Evolutionary conservation across 78 protist genomes (phyloP).

Genomic region (Creolimax fragrantissima): DNA sequence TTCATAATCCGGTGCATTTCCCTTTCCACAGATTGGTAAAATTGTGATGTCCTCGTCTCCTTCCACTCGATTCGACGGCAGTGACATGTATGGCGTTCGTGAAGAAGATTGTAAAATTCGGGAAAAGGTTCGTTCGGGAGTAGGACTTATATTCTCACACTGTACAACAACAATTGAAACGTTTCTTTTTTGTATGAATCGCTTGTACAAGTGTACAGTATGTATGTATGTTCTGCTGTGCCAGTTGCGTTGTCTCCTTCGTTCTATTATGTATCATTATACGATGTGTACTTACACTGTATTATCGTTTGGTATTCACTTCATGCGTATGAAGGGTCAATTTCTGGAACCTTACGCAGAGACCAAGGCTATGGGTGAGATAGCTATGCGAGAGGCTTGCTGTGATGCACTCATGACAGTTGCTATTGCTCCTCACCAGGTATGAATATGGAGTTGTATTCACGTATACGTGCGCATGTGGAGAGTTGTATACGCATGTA

Average conservation of each 20-base stretch:
- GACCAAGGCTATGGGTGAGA: conserved; percentile 61
- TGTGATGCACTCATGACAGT: conserved; percentile 26
- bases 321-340: background rate
- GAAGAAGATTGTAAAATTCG: conserved; percentile 32
- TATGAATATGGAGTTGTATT: background rate
- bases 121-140: background rate
- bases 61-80: conserved; percentile 36
- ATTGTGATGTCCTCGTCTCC: conserved; percentile 47
- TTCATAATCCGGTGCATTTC: too few relatives aligned
- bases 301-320: too few relatives aligned
- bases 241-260: too few relatives aligned
- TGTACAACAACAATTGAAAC: too few relatives aligned
- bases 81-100: conserved; percentile 32
- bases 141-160: background rate
- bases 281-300: too few relatives aligned
- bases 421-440: conserved; percentile 53
- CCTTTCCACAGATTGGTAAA: conserved; percentile 9
- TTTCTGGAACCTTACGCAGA: conserved; percentile 46
- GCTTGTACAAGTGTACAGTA: too few relatives aligned
- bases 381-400: conserved; percentile 7
- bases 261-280: too few relatives aligned
- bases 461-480: background rate
- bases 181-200: too few relatives aligned
- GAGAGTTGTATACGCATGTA: background rate
- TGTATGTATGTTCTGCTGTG: too few relatives aligned